Conservation (phyloP, 1,284 basidiomycete species). For the Pisolithus thermaeus region DNA sequence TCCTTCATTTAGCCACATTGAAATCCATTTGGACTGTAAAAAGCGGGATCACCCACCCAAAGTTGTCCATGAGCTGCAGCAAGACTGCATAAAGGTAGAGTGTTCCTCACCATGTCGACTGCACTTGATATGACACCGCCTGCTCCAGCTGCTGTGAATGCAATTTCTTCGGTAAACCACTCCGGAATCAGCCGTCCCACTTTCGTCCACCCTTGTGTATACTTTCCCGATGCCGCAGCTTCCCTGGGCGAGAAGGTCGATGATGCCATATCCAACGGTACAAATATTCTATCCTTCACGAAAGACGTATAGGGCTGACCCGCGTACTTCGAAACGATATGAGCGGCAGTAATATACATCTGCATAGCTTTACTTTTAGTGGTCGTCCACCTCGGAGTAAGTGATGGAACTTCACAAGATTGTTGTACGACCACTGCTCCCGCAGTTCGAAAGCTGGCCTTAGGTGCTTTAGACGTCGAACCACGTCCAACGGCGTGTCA, state of each 20-base stretch:
- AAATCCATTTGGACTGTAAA: conserved; percentile 31
- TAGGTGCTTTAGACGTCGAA: conserved; percentile 30
- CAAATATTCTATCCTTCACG: conserved; percentile 27
- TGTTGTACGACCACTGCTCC: conserved; percentile 37
- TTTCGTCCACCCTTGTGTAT: conserved; percentile 31
- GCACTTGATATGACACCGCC: conserved; percentile 32
- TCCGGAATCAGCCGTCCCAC: conserved; percentile 24
- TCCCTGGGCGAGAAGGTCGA: conserved; percentile 32
- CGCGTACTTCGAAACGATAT: conserved; percentile 32
- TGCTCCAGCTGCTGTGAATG: conserved; percentile 25
- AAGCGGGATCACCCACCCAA: neutral
- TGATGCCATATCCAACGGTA: conserved; percentile 27
- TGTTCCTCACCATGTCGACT: conserved; percentile 30
- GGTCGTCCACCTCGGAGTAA: neutral
- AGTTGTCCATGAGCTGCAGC: neutral
- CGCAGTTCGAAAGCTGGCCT: conserved; percentile 35
- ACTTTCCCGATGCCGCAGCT: conserved; percentile 27
- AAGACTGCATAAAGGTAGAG: neutral
- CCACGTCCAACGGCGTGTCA: conserved; percentile 23
- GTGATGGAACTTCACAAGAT: conserved; percentile 23
- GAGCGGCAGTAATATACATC: conserved; percentile 32
- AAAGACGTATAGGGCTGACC: conserved; percentile 30
- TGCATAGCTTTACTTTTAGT: conserved; percentile 6
- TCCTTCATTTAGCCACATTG: conserved; percentile 25
- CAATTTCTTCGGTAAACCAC: conserved; percentile 19